A percentile compares a stretch with the other conserved stretches of the same genome.
Conservation (phyloP, 2,329 filamentous ascomycete species). For the Byssoonygena ceratinophila region DNA sequence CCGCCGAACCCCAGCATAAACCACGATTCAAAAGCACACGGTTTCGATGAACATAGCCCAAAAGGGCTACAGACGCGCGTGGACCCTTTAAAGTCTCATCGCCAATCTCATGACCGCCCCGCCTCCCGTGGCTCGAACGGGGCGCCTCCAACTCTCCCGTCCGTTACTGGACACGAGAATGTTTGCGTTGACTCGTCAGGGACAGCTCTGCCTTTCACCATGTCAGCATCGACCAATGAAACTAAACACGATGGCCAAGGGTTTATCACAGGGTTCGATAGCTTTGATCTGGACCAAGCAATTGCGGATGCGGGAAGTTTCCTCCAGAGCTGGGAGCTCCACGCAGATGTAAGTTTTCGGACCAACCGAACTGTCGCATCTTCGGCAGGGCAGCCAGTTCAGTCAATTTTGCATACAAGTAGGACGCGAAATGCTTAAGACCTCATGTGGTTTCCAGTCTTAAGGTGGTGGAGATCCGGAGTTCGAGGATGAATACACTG, state of each 20-base stretch:
- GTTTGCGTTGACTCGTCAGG: neutral
- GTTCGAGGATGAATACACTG: too few species aligned
- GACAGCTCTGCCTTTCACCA: conserved; percentile 23
- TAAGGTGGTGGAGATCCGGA: too few species aligned
- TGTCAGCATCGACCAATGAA: conserved; percentile 26
- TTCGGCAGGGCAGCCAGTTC: conserved; percentile 1
- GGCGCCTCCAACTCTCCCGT: neutral
- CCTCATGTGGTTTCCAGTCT: too few species aligned
- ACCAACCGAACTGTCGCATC: neutral
- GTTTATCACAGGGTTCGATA: conserved; percentile 22
- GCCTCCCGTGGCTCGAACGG: conserved; percentile 3
- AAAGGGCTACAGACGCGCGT: neutral
- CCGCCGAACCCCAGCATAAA: neutral
- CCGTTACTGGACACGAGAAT: neutral
- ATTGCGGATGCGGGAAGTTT: conserved; percentile 39
- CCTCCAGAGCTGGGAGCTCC: conserved; percentile 37
- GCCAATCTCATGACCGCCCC: neutral
- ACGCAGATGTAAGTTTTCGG: conserved; percentile 23
- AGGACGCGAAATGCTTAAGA: neutral
- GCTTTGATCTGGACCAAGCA: conserved; percentile 36
- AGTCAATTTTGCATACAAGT: neutral
- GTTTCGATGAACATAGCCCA: neutral
- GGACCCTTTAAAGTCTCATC: neutral
- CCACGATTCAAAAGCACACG: neutral
- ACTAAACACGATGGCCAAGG: conserved; percentile 30